Base-by-base conservation (phyloP, 1,284 basidiomycete genomes). In the Phylloporus sp. region DNA sequence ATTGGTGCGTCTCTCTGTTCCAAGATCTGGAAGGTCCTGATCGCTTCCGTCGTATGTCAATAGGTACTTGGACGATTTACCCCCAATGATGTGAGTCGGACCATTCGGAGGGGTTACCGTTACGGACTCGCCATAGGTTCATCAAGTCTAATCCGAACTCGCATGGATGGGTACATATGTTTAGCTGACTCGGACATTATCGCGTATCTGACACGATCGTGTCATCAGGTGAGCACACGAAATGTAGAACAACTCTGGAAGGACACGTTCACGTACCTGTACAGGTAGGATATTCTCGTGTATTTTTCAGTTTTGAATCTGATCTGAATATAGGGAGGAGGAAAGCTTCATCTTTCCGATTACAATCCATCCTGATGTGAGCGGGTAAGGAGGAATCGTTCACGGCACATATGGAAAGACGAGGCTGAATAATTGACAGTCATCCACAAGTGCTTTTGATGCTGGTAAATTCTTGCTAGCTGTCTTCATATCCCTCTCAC, bases 341-440 rank as follows among this genome's bases (percentile, higher is more conserved):
- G 85, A 90, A 67, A 84, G 88, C 69, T 93, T 92, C 69, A 84
- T 90, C 28, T 90, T 92, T 69, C 90, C 90, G 0, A 85, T 92
- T 64, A 92, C 91, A 0, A 90, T 93, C 37, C 90, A 92, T 70
- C 91, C 91, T 1, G 91, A 93, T 66, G 90, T 91, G n/a, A 88
- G 87, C 69, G 88, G 89, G 84, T 87, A 72, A 73, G 83, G 49
- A 24, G 2, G n/a, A n/a, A n/a, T n/a, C n/a, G 49, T 11, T 4
- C 55, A 26, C 37, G 26, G 46, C 50, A 31, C 6, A 7, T 8
- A n/a, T 18, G 11, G 28, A 56, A 51, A 56, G 61, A 49, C 31
- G 42, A 61, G 31, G 49, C 46, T 60, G 40, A 63, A 29, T 29
- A 42, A 26, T 52, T 56, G 54, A 64, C 55, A 81, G 79, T 11